These are phyloP conservation scores for Alternaria atra DNA, from an alignment of 2,329 filamentous ascomycete species.

Conservation along the genomic window DNA sequence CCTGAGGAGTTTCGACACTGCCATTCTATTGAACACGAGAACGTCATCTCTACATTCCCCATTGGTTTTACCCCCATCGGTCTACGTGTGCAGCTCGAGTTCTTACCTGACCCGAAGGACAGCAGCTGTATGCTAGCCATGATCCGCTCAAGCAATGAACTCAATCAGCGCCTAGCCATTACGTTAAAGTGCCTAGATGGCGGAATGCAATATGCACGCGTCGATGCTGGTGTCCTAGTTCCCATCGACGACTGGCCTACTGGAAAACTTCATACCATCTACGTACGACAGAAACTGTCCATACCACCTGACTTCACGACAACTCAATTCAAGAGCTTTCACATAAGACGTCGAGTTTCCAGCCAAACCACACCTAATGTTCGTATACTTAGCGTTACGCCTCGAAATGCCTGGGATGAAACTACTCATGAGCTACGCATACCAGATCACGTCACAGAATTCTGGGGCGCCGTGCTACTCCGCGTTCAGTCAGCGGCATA, in stretches of 20 bases:
- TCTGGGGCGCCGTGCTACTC: slow-evolving; percentile 26
- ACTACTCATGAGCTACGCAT: slow-evolving; percentile 30
- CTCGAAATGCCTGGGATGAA: slow-evolving; percentile 24
- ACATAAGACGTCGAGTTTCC: slow-evolving; percentile 28
- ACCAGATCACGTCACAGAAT: slow-evolving; percentile 15
- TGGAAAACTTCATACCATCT: slow-evolving; percentile 33
- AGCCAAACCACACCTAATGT: slow-evolving; percentile 26
- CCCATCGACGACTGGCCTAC: slow-evolving; percentile 55
- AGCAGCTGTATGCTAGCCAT: slow-evolving; percentile 26
- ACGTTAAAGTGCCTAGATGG: slow-evolving; percentile 33
- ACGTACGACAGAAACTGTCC: slow-evolving; percentile 32
- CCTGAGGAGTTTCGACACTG: slow-evolving; percentile 34
- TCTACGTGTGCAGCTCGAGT: slow-evolving; percentile 34
- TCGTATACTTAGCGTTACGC: slow-evolving; percentile 27
- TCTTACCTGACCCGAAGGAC: slow-evolving; percentile 28
- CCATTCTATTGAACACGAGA: slow-evolving; percentile 33
- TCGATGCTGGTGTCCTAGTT: slow-evolving; percentile 60
- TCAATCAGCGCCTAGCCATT: slow-evolving; percentile 37
- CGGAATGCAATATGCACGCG: slow-evolving; percentile 46
- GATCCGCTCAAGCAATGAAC: slow-evolving; percentile 30
- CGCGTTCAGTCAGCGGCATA: slow-evolving; percentile 28
- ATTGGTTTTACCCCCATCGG: slow-evolving; percentile 33
- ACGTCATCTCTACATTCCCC: slow-evolving; percentile 26
- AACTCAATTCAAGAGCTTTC: slow-evolving; percentile 30
- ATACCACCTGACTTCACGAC: slow-evolving; percentile 35